A percentile compares a stretch with the other conserved stretches of the same genome.
These are phyloP conservation scores for Penicillium macrosclerotiorum DNA, from an alignment of 495 filamentous ascomycete species.

Conservation along the genomic window DNA sequence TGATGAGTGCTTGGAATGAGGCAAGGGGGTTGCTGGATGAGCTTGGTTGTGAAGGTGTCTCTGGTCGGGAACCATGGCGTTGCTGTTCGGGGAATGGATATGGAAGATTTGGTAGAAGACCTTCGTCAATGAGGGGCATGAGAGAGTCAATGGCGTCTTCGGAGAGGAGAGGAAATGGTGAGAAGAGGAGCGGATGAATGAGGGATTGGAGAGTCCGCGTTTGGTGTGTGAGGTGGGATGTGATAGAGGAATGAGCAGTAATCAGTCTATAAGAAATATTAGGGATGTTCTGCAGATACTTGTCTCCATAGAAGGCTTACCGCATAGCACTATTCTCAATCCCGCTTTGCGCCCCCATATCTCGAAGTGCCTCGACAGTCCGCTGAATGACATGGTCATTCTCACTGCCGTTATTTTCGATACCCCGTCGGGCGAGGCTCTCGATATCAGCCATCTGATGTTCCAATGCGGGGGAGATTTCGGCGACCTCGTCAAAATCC, in stretches of 20 bases:
- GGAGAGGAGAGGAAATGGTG: conserved; percentile 52
- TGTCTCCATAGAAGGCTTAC: too few species aligned
- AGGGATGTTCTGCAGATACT: too few species aligned
- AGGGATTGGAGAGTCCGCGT: conserved; percentile 78
- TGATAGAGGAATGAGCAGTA: conserved; percentile 81
- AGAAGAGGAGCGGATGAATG: conserved; percentile 62
- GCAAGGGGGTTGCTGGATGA: conserved; percentile 47
- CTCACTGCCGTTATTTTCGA: conserved; percentile 67
- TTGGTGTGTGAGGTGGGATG: conserved; percentile 81
- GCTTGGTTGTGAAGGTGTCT: conserved; percentile 33
- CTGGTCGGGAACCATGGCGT: conserved; percentile 45
- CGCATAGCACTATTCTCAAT: conserved; percentile 79
- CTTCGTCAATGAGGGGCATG: conserved; percentile 62
- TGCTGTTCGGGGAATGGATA: conserved; percentile 51
- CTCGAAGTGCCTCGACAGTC: conserved; percentile 69
- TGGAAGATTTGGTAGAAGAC: conserved; percentile 45
- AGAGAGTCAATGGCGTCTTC: conserved; percentile 66
- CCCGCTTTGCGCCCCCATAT: conserved; percentile 75
- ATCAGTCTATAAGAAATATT: conserved; percentile 63
- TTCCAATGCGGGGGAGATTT: conserved; percentile 71
- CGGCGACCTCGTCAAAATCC: conserved; percentile 65
- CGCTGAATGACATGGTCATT: conserved; percentile 67
- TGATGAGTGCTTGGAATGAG: conserved; percentile 51
- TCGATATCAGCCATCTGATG: conserved; percentile 76
- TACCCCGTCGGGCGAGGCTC: conserved; percentile 66